phyloP scores from a whole-genome alignment of 78 protist genomes.

The Tieghemostelium lacteum region DNA sequence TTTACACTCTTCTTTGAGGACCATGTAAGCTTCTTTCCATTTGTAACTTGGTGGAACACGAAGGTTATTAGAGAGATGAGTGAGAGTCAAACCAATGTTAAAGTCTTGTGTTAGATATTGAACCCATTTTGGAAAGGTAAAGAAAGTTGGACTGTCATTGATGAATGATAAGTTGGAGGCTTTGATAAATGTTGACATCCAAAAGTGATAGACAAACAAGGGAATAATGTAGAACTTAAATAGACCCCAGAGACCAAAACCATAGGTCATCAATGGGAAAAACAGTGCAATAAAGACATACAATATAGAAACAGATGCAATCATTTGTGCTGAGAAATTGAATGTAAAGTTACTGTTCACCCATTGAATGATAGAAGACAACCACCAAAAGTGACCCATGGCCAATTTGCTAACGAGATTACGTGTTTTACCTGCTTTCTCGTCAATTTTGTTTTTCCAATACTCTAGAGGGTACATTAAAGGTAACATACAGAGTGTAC shows the following conservation, averaged over 20 bases:
- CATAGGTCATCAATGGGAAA: slow-evolving; percentile 73
- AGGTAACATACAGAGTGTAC: slow-evolving; percentile 70
- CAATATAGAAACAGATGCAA: slow-evolving; percentile 13
- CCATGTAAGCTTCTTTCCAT: slow-evolving; percentile 65
- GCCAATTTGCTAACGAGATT: slow-evolving; percentile 41
- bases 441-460: slow-evolving; percentile 29
- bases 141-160: slow-evolving; percentile 9
- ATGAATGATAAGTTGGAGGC: slow-evolving; percentile 18
- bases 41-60: slow-evolving; percentile 63
- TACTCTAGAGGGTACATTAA: slow-evolving; percentile 71
- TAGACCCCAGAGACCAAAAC: slow-evolving; percentile 75
- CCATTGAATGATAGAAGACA: slow-evolving; percentile 53
- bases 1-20: slow-evolving; percentile 30
- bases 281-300: slow-evolving; percentile 55
- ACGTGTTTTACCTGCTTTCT: slow-evolving; percentile 10
- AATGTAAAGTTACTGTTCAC: slow-evolving; percentile 19
- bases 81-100: slow-evolving; percentile 60
- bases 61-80: slow-evolving; percentile 3
- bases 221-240: slow-evolving; percentile 75
- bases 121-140: slow-evolving; percentile 28
- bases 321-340: slow-evolving; percentile 21
- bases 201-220: slow-evolving; percentile 73
- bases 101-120: slow-evolving; percentile 47
- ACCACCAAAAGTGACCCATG: slow-evolving; percentile 40
- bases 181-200: slow-evolving; percentile 75